Evolutionary conservation across 441 rosid species (phyloP).

Genomic region (Populus hybrid): DNA sequence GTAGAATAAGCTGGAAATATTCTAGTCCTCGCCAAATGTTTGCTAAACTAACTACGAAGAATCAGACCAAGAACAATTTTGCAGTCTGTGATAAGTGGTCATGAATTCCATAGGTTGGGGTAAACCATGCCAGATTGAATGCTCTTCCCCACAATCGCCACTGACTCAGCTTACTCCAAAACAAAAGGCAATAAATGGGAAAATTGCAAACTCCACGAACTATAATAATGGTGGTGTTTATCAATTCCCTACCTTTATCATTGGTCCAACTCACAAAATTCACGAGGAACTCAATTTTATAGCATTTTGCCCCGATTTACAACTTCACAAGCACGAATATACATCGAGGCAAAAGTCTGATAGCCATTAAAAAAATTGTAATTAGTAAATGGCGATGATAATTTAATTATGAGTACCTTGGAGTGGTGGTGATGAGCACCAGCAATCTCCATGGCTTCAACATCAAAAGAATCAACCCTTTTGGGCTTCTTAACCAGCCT

Average conservation of each 20-base stretch:
- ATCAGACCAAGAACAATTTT: not conserved
- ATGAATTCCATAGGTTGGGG: not conserved
- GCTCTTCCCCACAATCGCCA: not conserved
- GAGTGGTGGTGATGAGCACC: conserved; percentile 47
- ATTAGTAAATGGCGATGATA: not conserved
- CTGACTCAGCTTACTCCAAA: not conserved
- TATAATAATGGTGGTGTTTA: not conserved
- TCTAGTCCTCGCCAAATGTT: not conserved
- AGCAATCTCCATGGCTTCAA: conserved; percentile 92
- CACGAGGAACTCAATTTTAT: not conserved
- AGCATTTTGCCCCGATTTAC: not conserved
- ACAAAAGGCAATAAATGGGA: not conserved
- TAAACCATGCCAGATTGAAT: conserved; percentile 2
- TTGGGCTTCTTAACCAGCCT: conserved; percentile 71
- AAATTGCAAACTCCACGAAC: not conserved
- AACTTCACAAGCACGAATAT: not conserved
- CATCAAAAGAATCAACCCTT: conserved; percentile 86
- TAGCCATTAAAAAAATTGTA: not conserved
- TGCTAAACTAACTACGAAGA: not conserved
- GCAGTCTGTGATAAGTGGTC: not conserved
- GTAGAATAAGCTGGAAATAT: not conserved
- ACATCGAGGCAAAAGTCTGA: not conserved
- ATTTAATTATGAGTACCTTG: conserved; percentile 39
- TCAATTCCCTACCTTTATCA: not conserved
- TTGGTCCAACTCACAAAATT: not conserved